phyloP scores from a whole-genome alignment of 805 yeast species.

The Naumovozyma baii region DNA sequence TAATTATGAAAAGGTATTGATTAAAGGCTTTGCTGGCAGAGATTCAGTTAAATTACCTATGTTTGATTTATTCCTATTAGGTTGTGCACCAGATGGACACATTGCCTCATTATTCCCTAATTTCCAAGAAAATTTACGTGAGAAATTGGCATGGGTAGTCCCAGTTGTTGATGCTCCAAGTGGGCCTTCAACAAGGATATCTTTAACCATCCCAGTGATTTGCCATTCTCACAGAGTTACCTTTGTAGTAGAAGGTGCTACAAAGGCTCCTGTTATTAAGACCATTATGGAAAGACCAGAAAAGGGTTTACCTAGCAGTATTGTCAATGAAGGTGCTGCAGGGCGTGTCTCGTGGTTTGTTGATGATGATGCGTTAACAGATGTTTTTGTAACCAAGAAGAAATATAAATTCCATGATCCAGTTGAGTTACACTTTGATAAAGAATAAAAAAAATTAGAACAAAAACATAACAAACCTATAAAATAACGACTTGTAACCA shows the following conservation, averaged over 20 bases:
- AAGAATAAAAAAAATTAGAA: constrained; percentile 3
- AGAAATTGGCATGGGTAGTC: constrained; percentile 87
- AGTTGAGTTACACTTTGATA: neutral
- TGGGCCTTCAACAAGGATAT: constrained; percentile 78
- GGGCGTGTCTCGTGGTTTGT: constrained; percentile 97
- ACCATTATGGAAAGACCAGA: constrained; percentile 95
- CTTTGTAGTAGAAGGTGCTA: constrained; percentile 92
- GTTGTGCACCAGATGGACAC: constrained; percentile 98
- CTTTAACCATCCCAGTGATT: constrained; percentile 87
- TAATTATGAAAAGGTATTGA: constrained; percentile 74
- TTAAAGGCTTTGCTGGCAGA: constrained; percentile 87
- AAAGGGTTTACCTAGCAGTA: constrained; percentile 86
- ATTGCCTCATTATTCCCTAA: constrained; percentile 93
- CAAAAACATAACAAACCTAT: constrained; percentile 1
- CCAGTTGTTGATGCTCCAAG: constrained; percentile 88
- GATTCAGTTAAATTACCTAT: constrained; percentile 93
- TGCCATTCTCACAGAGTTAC: constrained; percentile 89
- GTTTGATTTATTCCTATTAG: constrained; percentile 82
- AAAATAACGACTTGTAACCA: neutral
- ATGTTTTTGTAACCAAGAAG: constrained; percentile 42
- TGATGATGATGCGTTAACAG: constrained; percentile 83
- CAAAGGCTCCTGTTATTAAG: constrained; percentile 85
- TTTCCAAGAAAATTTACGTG: constrained; percentile 73
- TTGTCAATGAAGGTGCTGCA: constrained; percentile 93
- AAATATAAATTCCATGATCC: constrained; percentile 20